Base-by-base conservation (phyloP, 164 flowering plant genomes). In the Piper betle region DNA sequence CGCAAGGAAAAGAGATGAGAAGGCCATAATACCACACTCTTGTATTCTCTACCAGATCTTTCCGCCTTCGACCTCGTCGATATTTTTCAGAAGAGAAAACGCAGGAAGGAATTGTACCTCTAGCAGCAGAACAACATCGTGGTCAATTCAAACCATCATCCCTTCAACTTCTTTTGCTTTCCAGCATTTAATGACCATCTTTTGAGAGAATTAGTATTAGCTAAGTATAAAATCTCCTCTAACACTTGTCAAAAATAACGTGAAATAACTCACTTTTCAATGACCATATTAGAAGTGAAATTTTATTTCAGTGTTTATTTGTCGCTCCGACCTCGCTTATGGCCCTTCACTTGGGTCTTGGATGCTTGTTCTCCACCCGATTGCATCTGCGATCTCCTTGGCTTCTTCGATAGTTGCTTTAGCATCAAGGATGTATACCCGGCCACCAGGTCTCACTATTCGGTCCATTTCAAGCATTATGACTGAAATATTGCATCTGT, bases 401-500 rank as follows among this genome's bases (percentile, higher is more conserved):
- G 83, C 71, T 62, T 89, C 80, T 63, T 58, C 67, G 52, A 85
- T 79, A 25, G 83, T 68, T 38, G 74, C 61, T 39, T 68, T 50
- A 0, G 77, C 58, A 69, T 88, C 93, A 7, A 77, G 82, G 37
- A 86, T 83, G 69, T 86, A 86, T 25, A 74, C 89, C 41, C 69
- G 80, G 25, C 94, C 96, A 52, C 84, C 82, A 18, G 87, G 94
- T 68, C 96, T 79, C 16, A 89, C 77, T 17, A 89, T 86, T 39
- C 94, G 73, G 67, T 89, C 94, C 87, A 89, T 86, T 77, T 89
- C 94, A 6, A 89, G 83, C 87, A 89, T 71, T 64, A 89, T 83
- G 57, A 60, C 77, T 37, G 91, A 73, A 18, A 78, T 74, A 64
- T 78, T 81, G 64, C 96, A 89, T 64, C 81, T 86, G 77, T 55